A percentile compares a stretch with the other conserved stretches of the same genome.
These are phyloP conservation scores for Aspergillus pseudoterreus DNA, from an alignment of 2,329 filamentous ascomycete genomes.

Conservation along the genomic window DNA sequence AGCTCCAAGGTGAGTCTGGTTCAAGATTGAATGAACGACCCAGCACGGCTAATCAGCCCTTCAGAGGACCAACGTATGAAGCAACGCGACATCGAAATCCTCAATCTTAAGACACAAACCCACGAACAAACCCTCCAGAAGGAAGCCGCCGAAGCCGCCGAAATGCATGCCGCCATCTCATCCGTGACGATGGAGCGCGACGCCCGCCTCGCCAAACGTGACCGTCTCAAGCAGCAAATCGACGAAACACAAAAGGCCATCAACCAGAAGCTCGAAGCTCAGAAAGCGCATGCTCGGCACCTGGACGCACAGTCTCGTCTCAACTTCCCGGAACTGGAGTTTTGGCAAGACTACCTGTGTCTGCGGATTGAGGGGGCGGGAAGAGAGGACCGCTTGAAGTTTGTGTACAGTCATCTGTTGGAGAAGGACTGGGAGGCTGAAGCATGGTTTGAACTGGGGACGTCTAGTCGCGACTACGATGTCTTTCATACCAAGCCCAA, in stretches of 20 bases:
- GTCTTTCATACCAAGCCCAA: conserved; percentile 74
- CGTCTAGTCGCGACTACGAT: conserved; percentile 76
- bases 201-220: conserved; percentile 52
- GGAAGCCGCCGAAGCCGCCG: conserved; percentile 58
- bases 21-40: background rate
- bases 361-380: conserved; percentile 86
- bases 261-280: conserved; percentile 42
- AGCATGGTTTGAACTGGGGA: conserved; percentile 90
- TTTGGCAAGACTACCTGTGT: conserved; percentile 91
- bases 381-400: conserved; percentile 78
- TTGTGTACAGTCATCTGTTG: conserved; percentile 82
- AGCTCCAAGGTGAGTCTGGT: conserved; percentile 69
- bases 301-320: conserved; percentile 80
- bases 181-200: conserved; percentile 55
- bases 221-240: conserved; percentile 55
- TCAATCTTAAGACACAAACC: conserved; percentile 53
- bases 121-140: conserved; percentile 56
- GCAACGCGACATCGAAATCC: conserved; percentile 80
- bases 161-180: conserved; percentile 60
- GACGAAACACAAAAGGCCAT: conserved; percentile 46
- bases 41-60: conserved; percentile 1
- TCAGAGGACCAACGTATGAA: conserved; percentile 89
- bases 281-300: conserved; percentile 57
- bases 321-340: conserved; percentile 89
- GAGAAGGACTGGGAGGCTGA: conserved; percentile 85